Conservation (phyloP, 108 stramenopile species). For the Seminavis robusta region DNA sequence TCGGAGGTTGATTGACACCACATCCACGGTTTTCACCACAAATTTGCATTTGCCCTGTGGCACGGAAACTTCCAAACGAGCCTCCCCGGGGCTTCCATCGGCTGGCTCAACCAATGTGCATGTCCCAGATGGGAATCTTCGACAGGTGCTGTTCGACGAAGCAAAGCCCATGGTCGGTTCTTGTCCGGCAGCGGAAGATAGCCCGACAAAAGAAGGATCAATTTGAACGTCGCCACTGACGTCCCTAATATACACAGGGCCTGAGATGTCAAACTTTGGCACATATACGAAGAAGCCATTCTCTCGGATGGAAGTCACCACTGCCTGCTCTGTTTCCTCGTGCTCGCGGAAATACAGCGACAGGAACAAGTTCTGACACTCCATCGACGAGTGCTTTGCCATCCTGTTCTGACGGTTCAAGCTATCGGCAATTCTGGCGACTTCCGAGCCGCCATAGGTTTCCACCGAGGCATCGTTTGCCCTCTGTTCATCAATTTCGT, state of each 20-base stretch:
- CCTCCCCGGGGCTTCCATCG: constrained; percentile 6
- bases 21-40: constrained; percentile 32
- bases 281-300: constrained; percentile 58
- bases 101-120: constrained; percentile 24
- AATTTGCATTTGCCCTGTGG: constrained; percentile 8
- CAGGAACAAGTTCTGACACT: constrained; percentile 57
- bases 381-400: constrained; percentile 60
- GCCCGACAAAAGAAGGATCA: constrained; percentile 35
- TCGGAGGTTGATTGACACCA: constrained; percentile 37
- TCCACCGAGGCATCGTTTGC: not conserved
- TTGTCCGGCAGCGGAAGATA: constrained; percentile 26
- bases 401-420: constrained; percentile 50
- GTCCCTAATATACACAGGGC: constrained; percentile 54
- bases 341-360: constrained; percentile 54
- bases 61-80: constrained; percentile 22
- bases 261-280: constrained; percentile 53
- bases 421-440: constrained; percentile 39
- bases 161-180: constrained; percentile 38
- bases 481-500: not conserved
- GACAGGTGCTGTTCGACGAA: constrained; percentile 6
- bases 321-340: constrained; percentile 36
- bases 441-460: constrained; percentile 14
- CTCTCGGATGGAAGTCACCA: constrained; percentile 33
- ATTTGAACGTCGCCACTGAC: constrained; percentile 39
- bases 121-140: constrained; percentile 40